A percentile compares a stretch with the other conserved stretches of the same genome.
Evolutionary conservation across 1,284 basidiomycete species (phyloP).

Genomic region (Ceratobasidium sp.): DNA sequence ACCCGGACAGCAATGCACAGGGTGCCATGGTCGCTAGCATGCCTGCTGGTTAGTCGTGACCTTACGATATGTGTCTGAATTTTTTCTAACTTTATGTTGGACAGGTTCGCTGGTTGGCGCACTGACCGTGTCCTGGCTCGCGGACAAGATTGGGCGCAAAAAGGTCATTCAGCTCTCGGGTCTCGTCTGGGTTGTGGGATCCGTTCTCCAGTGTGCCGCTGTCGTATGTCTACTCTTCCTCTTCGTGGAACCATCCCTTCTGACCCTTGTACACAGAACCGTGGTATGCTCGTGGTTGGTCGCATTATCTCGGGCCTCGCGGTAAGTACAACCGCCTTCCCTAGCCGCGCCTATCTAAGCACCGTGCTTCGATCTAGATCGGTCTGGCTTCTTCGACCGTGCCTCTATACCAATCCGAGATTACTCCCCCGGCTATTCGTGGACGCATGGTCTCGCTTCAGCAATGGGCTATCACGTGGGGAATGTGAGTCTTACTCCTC

Average conservation of each 20-base stretch:
- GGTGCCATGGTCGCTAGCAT: constrained; percentile 84
- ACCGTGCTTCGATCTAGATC: constrained; percentile 55
- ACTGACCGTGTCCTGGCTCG: constrained; percentile 63
- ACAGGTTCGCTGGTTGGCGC: constrained; percentile 50
- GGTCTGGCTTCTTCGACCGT: constrained; percentile 73
- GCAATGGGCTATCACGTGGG: constrained; percentile 68
- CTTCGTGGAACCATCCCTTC: not conserved
- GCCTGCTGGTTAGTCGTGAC: constrained; percentile 53
- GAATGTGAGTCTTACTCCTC: constrained; percentile 50
- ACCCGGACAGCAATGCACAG: constrained; percentile 66
- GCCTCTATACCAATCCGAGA: constrained; percentile 81
- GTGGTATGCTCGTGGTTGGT: constrained; percentile 76
- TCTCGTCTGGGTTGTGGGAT: constrained; percentile 79
- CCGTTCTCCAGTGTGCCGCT: constrained; percentile 75
- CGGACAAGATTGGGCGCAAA: constrained; percentile 76
- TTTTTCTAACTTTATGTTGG: not conserved
- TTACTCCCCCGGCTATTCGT: constrained; percentile 72
- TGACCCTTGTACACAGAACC: constrained; percentile 62
- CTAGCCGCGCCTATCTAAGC: constrained; percentile 31
- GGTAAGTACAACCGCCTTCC: constrained; percentile 42
- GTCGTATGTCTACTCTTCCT: constrained; percentile 17
- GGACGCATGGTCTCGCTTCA: constrained; percentile 82
- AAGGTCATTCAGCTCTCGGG: constrained; percentile 74
- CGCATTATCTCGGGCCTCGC: constrained; percentile 74
- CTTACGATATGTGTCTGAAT: not conserved